phyloP scores from a whole-genome alignment of 345 rosid genomes.

The Rubroshorea leprosula region DNA sequence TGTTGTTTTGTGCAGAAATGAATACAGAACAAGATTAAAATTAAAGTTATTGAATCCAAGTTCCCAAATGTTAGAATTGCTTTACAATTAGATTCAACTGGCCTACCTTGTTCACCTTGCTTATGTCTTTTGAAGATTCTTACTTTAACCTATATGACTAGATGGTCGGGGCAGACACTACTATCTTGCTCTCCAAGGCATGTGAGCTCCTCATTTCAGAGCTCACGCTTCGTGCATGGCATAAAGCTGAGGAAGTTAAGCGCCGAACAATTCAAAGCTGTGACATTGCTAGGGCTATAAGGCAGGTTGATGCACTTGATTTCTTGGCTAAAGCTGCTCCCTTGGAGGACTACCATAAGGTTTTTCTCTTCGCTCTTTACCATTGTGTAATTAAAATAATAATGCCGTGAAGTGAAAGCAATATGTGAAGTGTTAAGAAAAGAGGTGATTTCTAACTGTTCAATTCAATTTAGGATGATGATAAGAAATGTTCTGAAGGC shows the following conservation, averaged over 20 bases:
- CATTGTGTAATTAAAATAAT: neutral
- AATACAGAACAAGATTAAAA: no score
- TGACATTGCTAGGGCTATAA: slow-evolving; percentile 22
- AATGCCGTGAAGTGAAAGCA: neutral
- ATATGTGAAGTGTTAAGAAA: neutral
- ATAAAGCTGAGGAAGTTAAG: slow-evolving; percentile 16
- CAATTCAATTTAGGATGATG: slow-evolving; percentile 13
- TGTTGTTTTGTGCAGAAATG: neutral
- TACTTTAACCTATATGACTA: neutral
- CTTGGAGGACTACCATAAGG: slow-evolving; percentile 3
- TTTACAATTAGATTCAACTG: neutral
- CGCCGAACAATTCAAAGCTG: slow-evolving; percentile 20
- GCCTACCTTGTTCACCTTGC: neutral
- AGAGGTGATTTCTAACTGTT: neutral
- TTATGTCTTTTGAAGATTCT: neutral
- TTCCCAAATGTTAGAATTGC: no score
- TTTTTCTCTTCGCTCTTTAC: neutral
- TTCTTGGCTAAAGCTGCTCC: slow-evolving; percentile 17
- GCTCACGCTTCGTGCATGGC: slow-evolving; percentile 30
- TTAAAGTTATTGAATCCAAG: no score
- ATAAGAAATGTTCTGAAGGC: neutral
- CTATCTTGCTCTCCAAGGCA: slow-evolving; percentile 28
- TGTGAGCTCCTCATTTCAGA: slow-evolving; percentile 28
- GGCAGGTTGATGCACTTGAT: neutral
- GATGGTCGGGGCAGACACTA: slow-evolving; percentile 30